A percentile compares a stretch with the other conserved stretches of the same genome.
Conservation (phyloP, 495 filamentous ascomycete genomes). For the Aspergillus cavernicola region DNA sequence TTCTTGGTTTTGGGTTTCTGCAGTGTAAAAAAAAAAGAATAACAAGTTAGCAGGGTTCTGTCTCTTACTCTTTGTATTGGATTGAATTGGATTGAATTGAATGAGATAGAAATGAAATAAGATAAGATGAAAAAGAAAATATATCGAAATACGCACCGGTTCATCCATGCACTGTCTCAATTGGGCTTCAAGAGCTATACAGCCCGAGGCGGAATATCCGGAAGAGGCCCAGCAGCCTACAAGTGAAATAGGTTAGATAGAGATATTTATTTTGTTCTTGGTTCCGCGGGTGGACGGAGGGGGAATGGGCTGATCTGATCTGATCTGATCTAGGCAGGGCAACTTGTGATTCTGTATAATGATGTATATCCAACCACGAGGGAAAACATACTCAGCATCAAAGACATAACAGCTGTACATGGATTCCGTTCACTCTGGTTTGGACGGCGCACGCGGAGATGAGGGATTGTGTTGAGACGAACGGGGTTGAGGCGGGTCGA, state of each 20-base stretch:
- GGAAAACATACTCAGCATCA: constrained; percentile 74
- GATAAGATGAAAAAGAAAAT: not conserved
- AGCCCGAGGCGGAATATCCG: constrained; percentile 69
- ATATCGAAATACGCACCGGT: constrained; percentile 48
- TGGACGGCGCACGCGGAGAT: constrained; percentile 78
- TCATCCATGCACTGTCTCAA: constrained; percentile 92
- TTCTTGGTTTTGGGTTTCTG: constrained; percentile 62
- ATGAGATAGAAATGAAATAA: too few relatives aligned
- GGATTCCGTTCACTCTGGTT: constrained; percentile 73
- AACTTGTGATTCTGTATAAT: too few relatives aligned
- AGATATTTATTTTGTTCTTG: too few relatives aligned
- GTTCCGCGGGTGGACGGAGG: too few relatives aligned
- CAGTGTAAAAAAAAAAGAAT: constrained; percentile 7
- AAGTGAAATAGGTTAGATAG: too few relatives aligned
- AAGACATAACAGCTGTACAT: constrained; percentile 80
- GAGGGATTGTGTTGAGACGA: constrained; percentile 80
- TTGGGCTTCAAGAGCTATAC: constrained; percentile 73
- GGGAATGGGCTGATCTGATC: too few relatives aligned
- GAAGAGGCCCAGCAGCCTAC: constrained; percentile 95
- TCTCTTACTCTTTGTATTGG: too few relatives aligned
- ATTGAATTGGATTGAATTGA: too few relatives aligned
- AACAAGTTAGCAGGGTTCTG: not conserved
- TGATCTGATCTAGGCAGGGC: too few relatives aligned
- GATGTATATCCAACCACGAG: too few relatives aligned
- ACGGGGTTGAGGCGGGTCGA: constrained; percentile 56